Evolutionary conservation across 2,329 filamentous ascomycete genomes (phyloP), one percentile per base, ranked within the genome.

Genomic region (Aspergillus sergii): DNA sequence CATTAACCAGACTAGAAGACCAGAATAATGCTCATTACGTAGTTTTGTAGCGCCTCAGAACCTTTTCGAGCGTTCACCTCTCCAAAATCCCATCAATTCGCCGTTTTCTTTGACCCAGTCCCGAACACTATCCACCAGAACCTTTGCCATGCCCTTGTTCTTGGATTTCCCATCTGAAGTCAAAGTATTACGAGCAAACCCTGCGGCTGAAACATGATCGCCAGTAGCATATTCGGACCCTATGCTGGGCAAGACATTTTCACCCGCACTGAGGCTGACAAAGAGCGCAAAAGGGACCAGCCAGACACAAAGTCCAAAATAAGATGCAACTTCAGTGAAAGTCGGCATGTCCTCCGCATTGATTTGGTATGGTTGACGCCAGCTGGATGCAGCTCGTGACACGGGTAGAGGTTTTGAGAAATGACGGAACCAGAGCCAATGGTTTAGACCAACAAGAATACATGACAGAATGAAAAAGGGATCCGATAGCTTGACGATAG

Each of bases 271-370:
- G 48, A 99, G 80, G 72, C 92, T 96, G 57, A 99, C 94, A 74
- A 99, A 99, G 16, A 99, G 84, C 19, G 94, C 89, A 75, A 99
- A 99, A 0, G 95, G 95, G 0, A 98, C 92, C 1, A 99, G 85
- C 95, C 95, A 99, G 0, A 99, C 94, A 72, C 94, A 97, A 2
- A 99, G 83, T 0, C 95, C 95, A 74, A 99, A 99, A 79, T 95
- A 99, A 0, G 92, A 94, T 0, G 95, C 93, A 51, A 98, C 95
- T 81, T 98, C 93, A 21, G 92, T 94, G 77, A 99, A 99, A 43
- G 87, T 90, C 0, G 95, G 95, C 51, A 93, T 77, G 54, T 78
- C 75, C 8, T 75, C 73, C 58, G 76, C 72, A 61, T 76, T 88
- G 79, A 76, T 72, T 48, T 78, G 71, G 64, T 79, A 79, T 6